Conservation (phyloP, 257 asterid species). For the Nicotiana attenuata region DNA sequence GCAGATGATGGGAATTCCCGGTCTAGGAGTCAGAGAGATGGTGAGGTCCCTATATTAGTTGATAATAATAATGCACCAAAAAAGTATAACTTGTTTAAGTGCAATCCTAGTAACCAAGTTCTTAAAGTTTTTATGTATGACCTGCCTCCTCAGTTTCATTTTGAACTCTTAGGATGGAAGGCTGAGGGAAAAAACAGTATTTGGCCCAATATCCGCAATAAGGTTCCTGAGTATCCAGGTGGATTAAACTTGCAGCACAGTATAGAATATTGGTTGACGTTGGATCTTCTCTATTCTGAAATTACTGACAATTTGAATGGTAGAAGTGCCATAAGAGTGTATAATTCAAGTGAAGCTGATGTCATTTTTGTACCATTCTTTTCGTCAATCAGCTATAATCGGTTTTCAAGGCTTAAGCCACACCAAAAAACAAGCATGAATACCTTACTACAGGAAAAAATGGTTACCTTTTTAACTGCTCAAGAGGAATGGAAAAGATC, state of each 20-base stretch:
- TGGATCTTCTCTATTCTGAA: slow-evolving; percentile 71
- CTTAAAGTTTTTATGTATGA: slow-evolving; percentile 87
- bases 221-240: slow-evolving; percentile 74
- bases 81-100: slow-evolving; percentile 17
- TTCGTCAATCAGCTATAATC: slow-evolving; percentile 70
- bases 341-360: slow-evolving; percentile 78
- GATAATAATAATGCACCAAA: slow-evolving; percentile 4
- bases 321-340: slow-evolving; percentile 57
- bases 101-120: slow-evolving; percentile 32
- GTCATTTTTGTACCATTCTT: slow-evolving; percentile 82
- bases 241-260: slow-evolving; percentile 95
- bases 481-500: slow-evolving; percentile 75
- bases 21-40: neutral
- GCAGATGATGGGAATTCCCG: slow-evolving; percentile 15
- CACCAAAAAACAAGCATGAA: slow-evolving; percentile 44
- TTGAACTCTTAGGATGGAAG: slow-evolving; percentile 63
- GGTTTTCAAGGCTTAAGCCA: slow-evolving; percentile 47
- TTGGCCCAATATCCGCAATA: slow-evolving; percentile 63
- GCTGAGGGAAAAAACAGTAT: slow-evolving; percentile 25
- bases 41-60: neutral
- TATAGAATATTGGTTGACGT: slow-evolving; percentile 82
- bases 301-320: slow-evolving; percentile 26
- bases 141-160: slow-evolving; percentile 77
- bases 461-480: slow-evolving; percentile 53
- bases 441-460: slow-evolving; percentile 56